Conservation (phyloP, 2,329 filamentous ascomycete genomes). For the Lachnellula suecica region DNA sequence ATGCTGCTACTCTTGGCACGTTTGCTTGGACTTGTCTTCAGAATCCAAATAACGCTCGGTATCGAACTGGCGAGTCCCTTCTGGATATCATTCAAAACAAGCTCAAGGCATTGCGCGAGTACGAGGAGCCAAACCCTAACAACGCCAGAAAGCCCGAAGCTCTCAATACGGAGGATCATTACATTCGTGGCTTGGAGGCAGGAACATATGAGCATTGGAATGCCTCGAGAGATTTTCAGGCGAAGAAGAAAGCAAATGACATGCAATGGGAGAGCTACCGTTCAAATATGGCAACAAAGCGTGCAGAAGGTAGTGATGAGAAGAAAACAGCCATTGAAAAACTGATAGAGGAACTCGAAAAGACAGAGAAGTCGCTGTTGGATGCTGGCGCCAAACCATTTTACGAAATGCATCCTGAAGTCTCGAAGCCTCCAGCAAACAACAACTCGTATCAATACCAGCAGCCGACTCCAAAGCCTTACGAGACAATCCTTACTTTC, state of each 20-base stretch:
- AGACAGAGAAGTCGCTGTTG: conserved; percentile 54
- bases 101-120: conserved; percentile 45
- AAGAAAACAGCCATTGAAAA: conserved; percentile 56
- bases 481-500: conserved; percentile 22
- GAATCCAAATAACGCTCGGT: conserved; percentile 22
- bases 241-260: conserved; percentile 21
- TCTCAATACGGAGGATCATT: conserved; percentile 44
- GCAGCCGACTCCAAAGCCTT: conserved; percentile 9
- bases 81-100: conserved; percentile 60
- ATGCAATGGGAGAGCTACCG: conserved; percentile 35
- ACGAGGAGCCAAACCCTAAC: conserved; percentile 16
- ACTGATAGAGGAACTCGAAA: conserved; percentile 50
- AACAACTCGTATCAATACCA: not conserved
- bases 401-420: conserved; percentile 59
- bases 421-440: conserved; percentile 19
- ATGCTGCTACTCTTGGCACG: conserved; percentile 60
- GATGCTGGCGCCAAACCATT: conserved; percentile 66
- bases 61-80: conserved; percentile 45
- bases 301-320: conserved; percentile 37
- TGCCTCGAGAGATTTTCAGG: conserved; percentile 18
- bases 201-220: conserved; percentile 57
- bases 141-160: conserved; percentile 22
- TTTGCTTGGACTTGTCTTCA: conserved; percentile 37
- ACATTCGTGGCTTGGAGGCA: conserved; percentile 47
- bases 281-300: conserved; percentile 34